phyloP scores from a whole-genome alignment of 2,329 filamentous ascomycete species.

The Sclerotinia borealis region DNA sequence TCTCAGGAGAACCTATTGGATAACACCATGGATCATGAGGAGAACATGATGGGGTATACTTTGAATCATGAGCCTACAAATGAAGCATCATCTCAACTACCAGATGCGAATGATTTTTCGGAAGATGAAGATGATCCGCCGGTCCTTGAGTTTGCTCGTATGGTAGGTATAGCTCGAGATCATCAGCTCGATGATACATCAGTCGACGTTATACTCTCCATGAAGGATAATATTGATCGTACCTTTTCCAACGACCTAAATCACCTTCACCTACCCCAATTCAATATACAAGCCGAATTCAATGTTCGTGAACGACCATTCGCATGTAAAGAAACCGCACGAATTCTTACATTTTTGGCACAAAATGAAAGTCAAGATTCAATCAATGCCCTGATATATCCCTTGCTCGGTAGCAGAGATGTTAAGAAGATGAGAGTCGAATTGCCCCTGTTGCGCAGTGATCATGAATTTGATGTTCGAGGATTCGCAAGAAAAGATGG shows the following conservation, averaged over 20 bases:
- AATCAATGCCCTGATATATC: constrained; percentile 13
- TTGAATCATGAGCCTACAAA: not conserved
- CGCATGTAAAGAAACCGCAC: constrained; percentile 22
- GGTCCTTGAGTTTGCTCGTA: constrained; percentile 29
- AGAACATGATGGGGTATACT: not conserved
- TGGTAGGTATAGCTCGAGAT: constrained; percentile 25
- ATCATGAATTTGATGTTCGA: constrained; percentile 27
- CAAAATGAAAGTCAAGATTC: constrained; percentile 12
- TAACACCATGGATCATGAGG: not conserved
- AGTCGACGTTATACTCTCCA: constrained; percentile 15
- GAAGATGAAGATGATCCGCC: constrained; percentile 19
- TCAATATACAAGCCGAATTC: constrained; percentile 16
- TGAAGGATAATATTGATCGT: constrained; percentile 9
- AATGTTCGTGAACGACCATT: constrained; percentile 24
- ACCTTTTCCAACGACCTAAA: not conserved
- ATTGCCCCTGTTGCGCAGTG: constrained; percentile 26
- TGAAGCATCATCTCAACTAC: not conserved
- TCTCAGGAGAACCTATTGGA: not conserved
- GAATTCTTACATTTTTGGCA: constrained; percentile 21
- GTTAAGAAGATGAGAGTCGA: constrained; percentile 22
- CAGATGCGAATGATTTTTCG: not conserved
- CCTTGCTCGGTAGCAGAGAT: constrained; percentile 11
- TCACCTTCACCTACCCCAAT: constrained; percentile 18
- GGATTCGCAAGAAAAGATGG: constrained; percentile 24
- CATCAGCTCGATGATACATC: constrained; percentile 19